Evolutionary conservation across 176 grass and related monocot species (phyloP), one percentile per base, ranked within the genome.

Genomic region (Juncus effusus): DNA sequence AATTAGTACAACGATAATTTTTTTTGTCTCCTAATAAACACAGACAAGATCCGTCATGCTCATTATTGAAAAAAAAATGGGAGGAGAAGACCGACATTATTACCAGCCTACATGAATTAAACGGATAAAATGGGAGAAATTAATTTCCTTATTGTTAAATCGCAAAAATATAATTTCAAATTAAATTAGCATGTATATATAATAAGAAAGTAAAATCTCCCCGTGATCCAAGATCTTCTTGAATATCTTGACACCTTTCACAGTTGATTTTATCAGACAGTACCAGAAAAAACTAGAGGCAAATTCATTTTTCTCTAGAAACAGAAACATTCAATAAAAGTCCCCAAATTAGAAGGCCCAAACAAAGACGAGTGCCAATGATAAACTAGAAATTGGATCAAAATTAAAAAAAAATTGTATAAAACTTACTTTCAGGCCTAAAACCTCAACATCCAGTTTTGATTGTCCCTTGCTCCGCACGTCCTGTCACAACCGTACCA

Each of bases 211-310:
- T 28, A 28, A 28, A 47, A 47, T 47, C 85, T 89, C 74, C 89
- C 88, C 94, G 82, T 89, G 70, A 84, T 99, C 94, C 78, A 99
- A 63, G 39, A 93, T 93, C 80, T 99, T 99, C 64, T 93, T 99
- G 78, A 99, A 99, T 88, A 99, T 99, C 88, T 99, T 82, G 40
- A 99, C 94, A 58, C 88, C 88, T 70, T 88, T 99, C 62, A 99
- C 94, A 12, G 88, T 99, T 74, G 94, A 89, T 73, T 93, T 99
- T 58, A 93, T 44, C 0, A 88, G 0, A 1, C 36, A 45, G 12
- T 55, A 55, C 51, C 10, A 3, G 4, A 55, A 4, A 10, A 12
- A 55, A 12, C 13, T 10, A 10, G 10, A 13, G 51, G 12, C 19
- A 28, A 28, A 28, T 28, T 28, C 19, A 28, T 28, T 28, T 12